Evolutionary conservation across 2,329 filamentous ascomycete species (phyloP).

Genomic region (Calonectria pteridis): DNA sequence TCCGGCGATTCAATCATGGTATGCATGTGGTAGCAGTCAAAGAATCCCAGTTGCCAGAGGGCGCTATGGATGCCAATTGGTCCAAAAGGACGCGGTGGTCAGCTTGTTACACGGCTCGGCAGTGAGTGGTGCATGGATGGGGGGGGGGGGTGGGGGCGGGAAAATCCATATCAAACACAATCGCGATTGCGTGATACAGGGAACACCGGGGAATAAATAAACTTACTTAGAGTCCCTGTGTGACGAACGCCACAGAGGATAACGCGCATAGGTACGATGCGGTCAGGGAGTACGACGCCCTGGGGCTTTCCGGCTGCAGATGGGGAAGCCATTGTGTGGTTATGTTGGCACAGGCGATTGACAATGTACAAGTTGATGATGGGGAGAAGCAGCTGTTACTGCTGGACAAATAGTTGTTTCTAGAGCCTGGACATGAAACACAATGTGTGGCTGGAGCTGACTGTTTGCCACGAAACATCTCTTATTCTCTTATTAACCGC

Average conservation of each 20-base stretch:
- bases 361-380: neutral
- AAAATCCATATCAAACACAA: slow-evolving; percentile 5
- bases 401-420: neutral
- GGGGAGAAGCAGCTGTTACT: neutral
- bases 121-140: neutral
- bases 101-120: neutral
- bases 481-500: neutral
- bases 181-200: slow-evolving; percentile 23
- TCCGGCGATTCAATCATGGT: slow-evolving; percentile 43
- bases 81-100: slow-evolving; percentile 25
- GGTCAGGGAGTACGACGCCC: slow-evolving; percentile 35
- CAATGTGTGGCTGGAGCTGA: neutral
- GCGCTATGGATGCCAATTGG: slow-evolving; percentile 49
- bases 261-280: slow-evolving; percentile 54
- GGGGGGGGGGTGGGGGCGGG: neutral
- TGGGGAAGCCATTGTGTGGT: slow-evolving; percentile 28
- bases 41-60: slow-evolving; percentile 51
- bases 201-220: slow-evolving; percentile 1
- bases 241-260: slow-evolving; percentile 55
- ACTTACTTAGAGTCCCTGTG: slow-evolving; percentile 54
- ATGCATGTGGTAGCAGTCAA: slow-evolving; percentile 54
- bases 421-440: neutral
- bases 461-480: neutral
- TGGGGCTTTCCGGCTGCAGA: slow-evolving; percentile 17
- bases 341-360: neutral